Evolutionary conservation across 148 eudicot genomes (phyloP).

Genomic region (Cornus florida): DNA sequence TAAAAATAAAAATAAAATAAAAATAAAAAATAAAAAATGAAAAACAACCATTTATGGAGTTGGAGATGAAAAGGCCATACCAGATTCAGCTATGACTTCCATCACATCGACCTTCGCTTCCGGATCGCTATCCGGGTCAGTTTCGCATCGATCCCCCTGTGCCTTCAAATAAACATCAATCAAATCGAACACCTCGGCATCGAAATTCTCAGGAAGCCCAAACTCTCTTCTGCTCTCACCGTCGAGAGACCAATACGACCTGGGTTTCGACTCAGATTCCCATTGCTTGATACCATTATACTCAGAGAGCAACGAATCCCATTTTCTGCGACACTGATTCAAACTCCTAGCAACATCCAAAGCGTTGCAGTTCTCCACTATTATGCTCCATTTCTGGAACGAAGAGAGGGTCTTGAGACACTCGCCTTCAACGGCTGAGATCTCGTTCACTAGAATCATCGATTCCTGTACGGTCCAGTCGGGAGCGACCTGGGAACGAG

Average conservation of each 20-base stretch:
- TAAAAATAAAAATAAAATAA: too few relatives aligned
- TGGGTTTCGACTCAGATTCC: slow-evolving; percentile 15
- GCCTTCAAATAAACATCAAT: slow-evolving; percentile 39
- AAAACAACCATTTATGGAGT: not conserved
- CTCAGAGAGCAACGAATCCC: slow-evolving; percentile 51
- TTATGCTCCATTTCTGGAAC: slow-evolving; percentile 73
- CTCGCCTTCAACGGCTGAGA: slow-evolving; percentile 56
- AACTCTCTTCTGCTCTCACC: slow-evolving; percentile 25
- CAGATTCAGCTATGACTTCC: slow-evolving; percentile 15
- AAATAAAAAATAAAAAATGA: too few relatives aligned
- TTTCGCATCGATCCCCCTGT: slow-evolving; percentile 27
- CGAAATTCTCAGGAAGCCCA: slow-evolving; percentile 46
- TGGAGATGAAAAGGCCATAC: slow-evolving; percentile 17
- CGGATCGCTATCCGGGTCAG: slow-evolving; percentile 49
- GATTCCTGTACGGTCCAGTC: slow-evolving; percentile 60
- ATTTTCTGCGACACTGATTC: slow-evolving; percentile 65
- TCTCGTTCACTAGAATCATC: slow-evolving; percentile 61
- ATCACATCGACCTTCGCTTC: slow-evolving; percentile 13
- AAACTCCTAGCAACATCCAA: slow-evolving; percentile 50
- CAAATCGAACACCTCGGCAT: slow-evolving; percentile 44
- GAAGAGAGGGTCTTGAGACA: slow-evolving; percentile 58
- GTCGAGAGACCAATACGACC: slow-evolving; percentile 43
- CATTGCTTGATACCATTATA: slow-evolving; percentile 38
- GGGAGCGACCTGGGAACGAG: slow-evolving; percentile 61
- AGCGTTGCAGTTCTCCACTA: slow-evolving; percentile 61